phyloP scores from a whole-genome alignment of 176 grass and related monocot species.

The Panicum miliaceum region DNA sequence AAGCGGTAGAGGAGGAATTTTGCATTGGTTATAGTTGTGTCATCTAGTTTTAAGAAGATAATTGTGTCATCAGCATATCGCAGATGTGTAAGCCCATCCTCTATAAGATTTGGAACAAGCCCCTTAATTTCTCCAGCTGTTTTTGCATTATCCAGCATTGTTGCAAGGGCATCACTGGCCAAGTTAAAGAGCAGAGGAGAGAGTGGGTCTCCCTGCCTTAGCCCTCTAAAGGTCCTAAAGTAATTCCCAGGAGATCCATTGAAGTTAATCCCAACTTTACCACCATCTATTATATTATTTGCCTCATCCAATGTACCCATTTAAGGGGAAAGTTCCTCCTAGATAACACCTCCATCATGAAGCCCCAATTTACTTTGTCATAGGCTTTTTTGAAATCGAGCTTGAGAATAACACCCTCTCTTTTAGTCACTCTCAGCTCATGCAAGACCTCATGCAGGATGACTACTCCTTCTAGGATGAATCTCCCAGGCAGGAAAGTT shows the following conservation, averaged over 20 bases:
- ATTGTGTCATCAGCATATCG: not conserved
- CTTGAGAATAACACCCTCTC: too few species aligned
- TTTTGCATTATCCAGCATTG: not conserved
- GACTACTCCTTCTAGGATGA: not conserved
- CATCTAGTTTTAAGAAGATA: not conserved
- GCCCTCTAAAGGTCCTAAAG: not conserved
- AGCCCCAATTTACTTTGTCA: too few species aligned
- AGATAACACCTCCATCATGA: too few species aligned
- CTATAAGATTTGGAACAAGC: not conserved
- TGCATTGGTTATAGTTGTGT: fast-evolving
- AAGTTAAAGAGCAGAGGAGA: not conserved
- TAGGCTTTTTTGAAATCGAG: too few species aligned
- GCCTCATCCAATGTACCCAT: too few species aligned
- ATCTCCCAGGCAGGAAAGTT: not conserved
- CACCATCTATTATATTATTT: not conserved
- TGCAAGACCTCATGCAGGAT: not conserved
- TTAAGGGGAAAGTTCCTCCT: too few species aligned
- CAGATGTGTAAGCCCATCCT: not conserved
- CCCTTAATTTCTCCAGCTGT: not conserved
- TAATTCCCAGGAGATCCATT: too few species aligned
- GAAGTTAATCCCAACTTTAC: not conserved
- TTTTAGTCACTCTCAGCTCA: not conserved
- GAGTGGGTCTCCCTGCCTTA: not conserved
- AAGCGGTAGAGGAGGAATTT: not conserved
- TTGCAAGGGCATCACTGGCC: too few species aligned